These are phyloP conservation scores for Cinchona pubescens DNA, from an alignment of 257 asterid genomes.

Conservation along the genomic window DNA sequence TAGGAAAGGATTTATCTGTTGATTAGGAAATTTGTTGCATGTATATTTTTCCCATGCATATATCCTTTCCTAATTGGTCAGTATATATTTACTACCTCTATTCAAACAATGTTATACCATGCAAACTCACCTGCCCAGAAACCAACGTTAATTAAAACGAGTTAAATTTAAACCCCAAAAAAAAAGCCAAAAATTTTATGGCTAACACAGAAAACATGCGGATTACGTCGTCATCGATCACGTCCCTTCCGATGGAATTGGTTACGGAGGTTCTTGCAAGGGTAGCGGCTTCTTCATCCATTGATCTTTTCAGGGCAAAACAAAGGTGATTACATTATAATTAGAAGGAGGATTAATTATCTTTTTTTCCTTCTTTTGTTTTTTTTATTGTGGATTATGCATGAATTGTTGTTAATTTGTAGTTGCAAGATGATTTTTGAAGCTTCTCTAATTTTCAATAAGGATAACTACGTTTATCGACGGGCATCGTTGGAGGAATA, in stretches of 20 bases:
- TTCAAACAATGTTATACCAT: no score
- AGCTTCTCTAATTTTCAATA: no score
- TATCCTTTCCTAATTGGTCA: no score
- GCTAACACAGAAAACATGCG: background rate
- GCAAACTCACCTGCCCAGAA: no score
- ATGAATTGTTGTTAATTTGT: background rate
- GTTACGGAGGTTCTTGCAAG: constrained; percentile 18
- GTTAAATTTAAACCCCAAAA: no score
- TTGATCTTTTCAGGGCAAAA: constrained; percentile 18
- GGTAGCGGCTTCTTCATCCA: constrained; percentile 18
- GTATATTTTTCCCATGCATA: no score
- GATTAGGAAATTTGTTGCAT: no score
- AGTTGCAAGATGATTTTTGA: constrained; percentile 28
- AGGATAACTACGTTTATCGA: constrained; percentile 17
- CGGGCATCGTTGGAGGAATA: constrained; percentile 18
- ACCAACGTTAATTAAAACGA: no score
- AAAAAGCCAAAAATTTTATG: background rate
- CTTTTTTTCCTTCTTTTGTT: background rate
- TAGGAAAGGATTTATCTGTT: no score
- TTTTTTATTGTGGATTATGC: background rate
- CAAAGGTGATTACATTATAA: constrained; percentile 6
- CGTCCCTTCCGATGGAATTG: constrained; percentile 16
- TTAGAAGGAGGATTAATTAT: background rate
- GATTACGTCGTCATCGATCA: background rate
- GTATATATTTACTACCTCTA: no score